Evolutionary conservation across 2,329 filamentous ascomycete genomes (phyloP), one percentile per base, ranked within the genome.

Genomic region (Sclerotiophoma versabilis): DNA sequence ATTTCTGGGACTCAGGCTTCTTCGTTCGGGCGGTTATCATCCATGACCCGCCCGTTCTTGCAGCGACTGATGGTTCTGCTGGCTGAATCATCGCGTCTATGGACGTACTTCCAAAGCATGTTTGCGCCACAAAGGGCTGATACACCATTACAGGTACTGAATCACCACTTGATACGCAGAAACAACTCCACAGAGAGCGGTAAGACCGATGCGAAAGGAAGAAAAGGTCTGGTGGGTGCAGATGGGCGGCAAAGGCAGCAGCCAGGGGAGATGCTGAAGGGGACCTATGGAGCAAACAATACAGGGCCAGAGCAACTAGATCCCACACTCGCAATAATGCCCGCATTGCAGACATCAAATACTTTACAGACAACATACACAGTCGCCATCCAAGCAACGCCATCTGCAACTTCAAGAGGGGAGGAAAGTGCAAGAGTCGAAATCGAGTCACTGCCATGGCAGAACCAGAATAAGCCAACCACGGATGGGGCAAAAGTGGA

Each of bases 71-170:
- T 56, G 36, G 42, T 56, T 51, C 32, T 51, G 53, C 53, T 56
- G 53, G 53, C 53, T 34, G 47, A 29, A 50, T 23, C 34, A 50
- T 41, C 41, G 27, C 52, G 27, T 50, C 14, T 19, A 42, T 46
- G 44, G 30, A 33, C 19, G n/a, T 20, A 32, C 20, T n/a, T 37
- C 11, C 17, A 36, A 26, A 56, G 41, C 30, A 56, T 56, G 53
- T 25, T 25, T 29, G 22, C 42, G 20, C 26, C 47, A 47, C 25
- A 19, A 22, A 47, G 27, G 17, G 14, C 15, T 22, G 37, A 41
- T 22, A 42, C 22, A 30, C 39, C 42, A 32, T 25, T 50, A 42
- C 46, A 15, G 41, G 42, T 46, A 47, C 52, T 37, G 41, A 36
- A 26, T 19, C 4, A 8, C 20, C 29, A 42, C 17, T 5, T 15